Base-by-base conservation (phyloP, 2,329 filamentous ascomycete species). In the Xylaria arbuscula region DNA sequence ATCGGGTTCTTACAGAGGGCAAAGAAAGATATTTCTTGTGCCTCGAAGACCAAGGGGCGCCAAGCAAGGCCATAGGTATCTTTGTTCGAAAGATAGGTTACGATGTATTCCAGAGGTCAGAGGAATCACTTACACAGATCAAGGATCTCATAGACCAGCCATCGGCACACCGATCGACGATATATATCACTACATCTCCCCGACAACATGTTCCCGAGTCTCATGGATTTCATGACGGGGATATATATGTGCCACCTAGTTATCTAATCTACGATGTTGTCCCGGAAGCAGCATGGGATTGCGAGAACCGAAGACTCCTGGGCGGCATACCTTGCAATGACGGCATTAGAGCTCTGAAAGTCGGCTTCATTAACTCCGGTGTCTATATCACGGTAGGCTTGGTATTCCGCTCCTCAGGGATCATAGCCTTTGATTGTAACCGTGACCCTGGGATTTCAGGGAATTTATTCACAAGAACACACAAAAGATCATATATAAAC, bases 321-420 rank as follows among this genome's bases (percentile, higher is more conserved):
- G 47, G 53, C 5, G 38, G 10, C 8, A 55, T 55, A 11, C 53
- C 53, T 22, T 55, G 53, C 32, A 55, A 13, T 11, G 53, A 55
- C 38, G 53, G 53, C 2, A 15, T 38, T 11, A 36, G 32, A 15
- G 53, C 53, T 55, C 32, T 55, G 11, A 55, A 55, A 38, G 9
- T 42, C 9, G 38, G 10, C 15, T 5, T 17, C 13, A 15, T 42
- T 11, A 2, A 42, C 13, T 42, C 9, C 36, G 38, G 38, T 11
- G 2, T 15, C 10, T 15, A 13, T 5, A 15, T 42, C 38, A 42
- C 11, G 13, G 13, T 42, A 5, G 38, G 38, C 10, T 17, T 42
- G 15, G 38, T 42, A 42, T 42, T 42, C 13, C 38, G 38, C 38
- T 42, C 38, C 11, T 42, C 38, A 17, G 11, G 15, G 11, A 42